A percentile compares a stretch with the other conserved stretches of the same genome.
These are phyloP conservation scores for Mrakia frigida DNA, from an alignment of 768 basidiomycete species.

Conservation along the genomic window DNA sequence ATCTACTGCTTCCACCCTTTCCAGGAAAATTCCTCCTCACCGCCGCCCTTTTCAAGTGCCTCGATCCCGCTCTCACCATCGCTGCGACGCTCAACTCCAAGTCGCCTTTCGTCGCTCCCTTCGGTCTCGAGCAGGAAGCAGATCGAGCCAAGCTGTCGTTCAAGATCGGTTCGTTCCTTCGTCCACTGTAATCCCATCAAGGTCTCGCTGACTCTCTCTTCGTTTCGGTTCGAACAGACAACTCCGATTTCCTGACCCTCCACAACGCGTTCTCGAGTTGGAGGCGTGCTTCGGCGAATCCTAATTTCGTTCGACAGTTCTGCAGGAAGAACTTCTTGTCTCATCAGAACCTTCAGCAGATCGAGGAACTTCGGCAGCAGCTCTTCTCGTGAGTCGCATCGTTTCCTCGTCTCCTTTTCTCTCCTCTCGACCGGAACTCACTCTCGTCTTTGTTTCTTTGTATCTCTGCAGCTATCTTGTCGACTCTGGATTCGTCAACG, in stretches of 20 bases:
- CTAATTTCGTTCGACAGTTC: slow-evolving; percentile 61
- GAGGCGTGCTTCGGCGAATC: slow-evolving; percentile 67
- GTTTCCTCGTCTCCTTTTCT: background rate
- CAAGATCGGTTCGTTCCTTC: slow-evolving; percentile 54
- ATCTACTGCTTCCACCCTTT: background rate
- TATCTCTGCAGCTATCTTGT: slow-evolving; percentile 67
- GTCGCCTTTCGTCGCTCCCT: slow-evolving; percentile 83
- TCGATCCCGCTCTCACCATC: slow-evolving; percentile 95
- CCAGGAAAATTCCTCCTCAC: slow-evolving; percentile 70
- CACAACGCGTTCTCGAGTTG: slow-evolving; percentile 86
- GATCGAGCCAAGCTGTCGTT: slow-evolving; percentile 77
- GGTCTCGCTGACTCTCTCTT: background rate
- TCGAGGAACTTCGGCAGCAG: slow-evolving; percentile 92
- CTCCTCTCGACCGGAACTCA: slow-evolving; percentile 27
- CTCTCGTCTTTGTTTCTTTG: slow-evolving; percentile 31
- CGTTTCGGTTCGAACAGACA: slow-evolving; percentile 52
- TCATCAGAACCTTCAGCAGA: slow-evolving; percentile 89
- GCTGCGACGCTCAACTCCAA: slow-evolving; percentile 88
- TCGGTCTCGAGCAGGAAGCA: slow-evolving; percentile 81
- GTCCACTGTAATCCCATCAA: background rate
- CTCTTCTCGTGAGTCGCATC: slow-evolving; percentile 55
- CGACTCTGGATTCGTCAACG: slow-evolving; percentile 77
- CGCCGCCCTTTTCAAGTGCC: slow-evolving; percentile 75
- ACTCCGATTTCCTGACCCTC: slow-evolving; percentile 90
- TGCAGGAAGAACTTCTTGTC: slow-evolving; percentile 76